A percentile compares a stretch with the other conserved stretches of the same genome.
These are phyloP conservation scores for Fusarium secorum DNA, from an alignment of 2,329 filamentous ascomycete species.

Conservation along the genomic window DNA sequence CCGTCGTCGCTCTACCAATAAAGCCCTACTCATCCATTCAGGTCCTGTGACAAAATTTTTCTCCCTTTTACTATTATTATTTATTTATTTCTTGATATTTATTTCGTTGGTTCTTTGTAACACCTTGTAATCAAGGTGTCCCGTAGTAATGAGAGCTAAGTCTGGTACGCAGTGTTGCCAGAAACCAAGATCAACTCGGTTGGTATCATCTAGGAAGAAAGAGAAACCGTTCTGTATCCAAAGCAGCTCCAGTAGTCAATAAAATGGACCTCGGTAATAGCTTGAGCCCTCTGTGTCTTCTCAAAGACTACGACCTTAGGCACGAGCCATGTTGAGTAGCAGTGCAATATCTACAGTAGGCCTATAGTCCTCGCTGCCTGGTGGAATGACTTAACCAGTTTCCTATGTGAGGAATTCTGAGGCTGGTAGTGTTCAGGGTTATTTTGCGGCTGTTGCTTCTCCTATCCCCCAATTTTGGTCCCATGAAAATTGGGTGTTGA, in stretches of 20 bases:
- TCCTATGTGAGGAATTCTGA: background rate
- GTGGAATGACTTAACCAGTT: background rate
- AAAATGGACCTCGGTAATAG: background rate
- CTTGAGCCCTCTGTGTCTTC: background rate
- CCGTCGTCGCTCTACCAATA: too few relatives aligned
- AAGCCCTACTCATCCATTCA: too few relatives aligned
- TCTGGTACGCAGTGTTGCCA: background rate
- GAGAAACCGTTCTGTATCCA: background rate
- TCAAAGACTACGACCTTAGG: background rate
- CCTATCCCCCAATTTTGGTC: background rate
- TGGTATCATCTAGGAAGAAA: background rate
- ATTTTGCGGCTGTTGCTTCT: background rate
- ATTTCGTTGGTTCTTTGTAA: too few relatives aligned
- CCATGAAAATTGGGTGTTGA: too few relatives aligned
- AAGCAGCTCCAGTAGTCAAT: background rate
- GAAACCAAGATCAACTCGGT: background rate
- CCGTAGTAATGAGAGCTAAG: background rate
- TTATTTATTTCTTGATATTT: too few relatives aligned
- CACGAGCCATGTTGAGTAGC: background rate
- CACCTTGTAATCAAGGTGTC: too few relatives aligned
- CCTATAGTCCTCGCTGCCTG: background rate
- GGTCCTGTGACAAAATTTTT: too few relatives aligned
- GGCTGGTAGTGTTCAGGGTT: background rate
- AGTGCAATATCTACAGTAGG: background rate
- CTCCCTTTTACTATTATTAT: too few relatives aligned